These are phyloP conservation scores for Boletus subparvulus DNA, from an alignment of 768 basidiomycete species.

Conservation along the genomic window DNA sequence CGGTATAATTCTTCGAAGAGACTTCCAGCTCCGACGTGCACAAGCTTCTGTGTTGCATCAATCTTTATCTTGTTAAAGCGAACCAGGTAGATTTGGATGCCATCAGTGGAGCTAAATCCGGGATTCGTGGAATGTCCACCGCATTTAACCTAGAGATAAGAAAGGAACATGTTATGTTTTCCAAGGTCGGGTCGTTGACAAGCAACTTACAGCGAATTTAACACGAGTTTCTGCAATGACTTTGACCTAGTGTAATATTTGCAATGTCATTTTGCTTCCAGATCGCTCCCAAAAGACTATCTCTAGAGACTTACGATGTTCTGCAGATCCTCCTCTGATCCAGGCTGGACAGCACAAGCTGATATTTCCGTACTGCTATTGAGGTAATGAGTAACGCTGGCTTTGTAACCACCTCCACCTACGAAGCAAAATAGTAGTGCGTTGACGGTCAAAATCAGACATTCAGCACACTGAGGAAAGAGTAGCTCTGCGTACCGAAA, in stretches of 20 bases:
- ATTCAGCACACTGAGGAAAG: not conserved
- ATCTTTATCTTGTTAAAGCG: constrained; percentile 20
- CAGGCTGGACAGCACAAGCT: constrained; percentile 9
- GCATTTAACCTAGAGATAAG: constrained; percentile 27
- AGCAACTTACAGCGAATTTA: constrained; percentile 9
- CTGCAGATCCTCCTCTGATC: constrained; percentile 7
- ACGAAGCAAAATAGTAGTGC: not conserved
- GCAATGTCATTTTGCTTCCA: not conserved
- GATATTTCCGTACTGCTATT: constrained; percentile 11
- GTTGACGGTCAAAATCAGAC: not conserved
- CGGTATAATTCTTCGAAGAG: constrained; percentile 32
- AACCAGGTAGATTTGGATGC: constrained; percentile 28
- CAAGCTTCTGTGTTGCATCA: not conserved
- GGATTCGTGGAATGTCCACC: constrained; percentile 32
- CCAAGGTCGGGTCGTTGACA: not conserved
- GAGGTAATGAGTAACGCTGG: constrained; percentile 9
- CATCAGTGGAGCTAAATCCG: constrained; percentile 32
- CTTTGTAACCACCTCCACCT: constrained; percentile 16
- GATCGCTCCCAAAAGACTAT: too few species aligned
- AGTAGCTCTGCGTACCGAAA: not conserved
- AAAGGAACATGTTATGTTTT: not conserved
- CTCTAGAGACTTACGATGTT: not conserved
- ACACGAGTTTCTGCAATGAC: constrained; percentile 1
- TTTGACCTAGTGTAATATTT: constrained; percentile 1
- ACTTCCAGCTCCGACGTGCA: constrained; percentile 26